Evolutionary conservation across 176 grass and related monocot species (phyloP), one percentile per base, ranked within the genome.

Genomic region (Cymbopogon citratus): DNA sequence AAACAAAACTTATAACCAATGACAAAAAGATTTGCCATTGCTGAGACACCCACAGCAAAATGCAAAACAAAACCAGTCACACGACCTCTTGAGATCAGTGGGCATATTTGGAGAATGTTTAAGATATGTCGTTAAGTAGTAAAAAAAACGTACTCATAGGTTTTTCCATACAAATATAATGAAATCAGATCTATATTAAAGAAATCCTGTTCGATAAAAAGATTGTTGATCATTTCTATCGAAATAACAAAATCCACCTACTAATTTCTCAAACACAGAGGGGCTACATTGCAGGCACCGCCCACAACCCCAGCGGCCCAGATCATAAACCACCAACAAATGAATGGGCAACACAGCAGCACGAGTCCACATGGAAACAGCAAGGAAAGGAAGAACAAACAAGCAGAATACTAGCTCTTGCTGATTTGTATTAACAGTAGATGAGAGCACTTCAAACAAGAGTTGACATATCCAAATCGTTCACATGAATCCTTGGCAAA

Each of bases 391-490:
- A 52, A 13, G 6, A 36, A 27, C 1, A 29, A 44, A 57, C 52
- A n/a, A 36, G 31, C 12, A 63, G n/a, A 76, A 65, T 56, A 29
- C 63, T 57, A 46, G 54, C 78, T 46, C 34, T 35, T 64, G 36
- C 70, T 28, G 64, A 77, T 81, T 72, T 25, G 25, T 57, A 79
- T 41, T 70, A 64, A 76, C 63, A 71, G 11, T 56, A 71, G 54
- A 46, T 66, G 44, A 70, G 7, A 19, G 5, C 21, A 81, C 84
- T 54, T 71, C 16, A 89, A 85, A 76, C 63, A 85, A 72, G 75
- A 71, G 56, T 66, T 73, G 43, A 60, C 35, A 82, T 13, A 28
- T 77, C 12, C 34, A 78, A 65, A 77, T 54, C 34, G 5, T 48
- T 81, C 14, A 71, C 69, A 76, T 41, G 29, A 16, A 36, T 44